These are phyloP conservation scores for Metschnikowia vanudenii DNA, from an alignment of 805 yeast species.

Conservation along the genomic window DNA sequence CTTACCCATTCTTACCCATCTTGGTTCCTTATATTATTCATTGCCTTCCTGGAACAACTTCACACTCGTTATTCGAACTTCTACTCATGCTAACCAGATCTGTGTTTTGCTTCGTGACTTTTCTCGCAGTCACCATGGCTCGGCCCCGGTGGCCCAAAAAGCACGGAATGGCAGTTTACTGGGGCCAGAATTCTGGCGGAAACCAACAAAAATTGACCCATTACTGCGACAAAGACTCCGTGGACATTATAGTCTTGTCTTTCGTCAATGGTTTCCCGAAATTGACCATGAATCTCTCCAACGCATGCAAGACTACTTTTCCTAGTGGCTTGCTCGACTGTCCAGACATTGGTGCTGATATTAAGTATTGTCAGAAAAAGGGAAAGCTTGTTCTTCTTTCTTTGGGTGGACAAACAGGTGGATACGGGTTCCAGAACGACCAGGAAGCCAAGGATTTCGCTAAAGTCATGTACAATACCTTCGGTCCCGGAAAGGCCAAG, in stretches of 20 bases:
- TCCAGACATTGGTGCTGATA: constrained; percentile 15
- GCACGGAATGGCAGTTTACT: constrained; percentile 68
- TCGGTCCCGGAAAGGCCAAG: constrained; percentile 35
- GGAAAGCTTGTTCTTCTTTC: constrained; percentile 18
- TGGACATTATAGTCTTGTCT: constrained; percentile 70
- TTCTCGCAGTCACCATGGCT: neutral
- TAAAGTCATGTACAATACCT: constrained; percentile 37
- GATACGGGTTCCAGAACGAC: constrained; percentile 52
- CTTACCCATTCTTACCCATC: too few relatives aligned
- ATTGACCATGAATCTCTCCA: constrained; percentile 51
- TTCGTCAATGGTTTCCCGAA: constrained; percentile 65
- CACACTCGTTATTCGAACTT: too few relatives aligned
- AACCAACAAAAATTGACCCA: constrained; percentile 37
- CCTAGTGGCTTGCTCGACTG: constrained; percentile 39
- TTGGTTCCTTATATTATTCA: too few relatives aligned
- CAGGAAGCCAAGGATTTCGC: constrained; percentile 58
- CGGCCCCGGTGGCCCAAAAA: neutral
- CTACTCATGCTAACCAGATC: too few relatives aligned
- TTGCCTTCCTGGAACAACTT: too few relatives aligned
- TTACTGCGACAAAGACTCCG: constrained; percentile 68
- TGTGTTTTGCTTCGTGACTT: neutral
- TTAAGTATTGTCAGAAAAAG: constrained; percentile 13
- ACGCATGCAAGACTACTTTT: constrained; percentile 40
- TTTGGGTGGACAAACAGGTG: constrained; percentile 55
- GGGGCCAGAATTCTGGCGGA: constrained; percentile 79